A percentile compares a stretch with the other conserved stretches of the same genome.
Conservation (phyloP, 2,329 filamentous ascomycete genomes). For the Cytospora mali region DNA sequence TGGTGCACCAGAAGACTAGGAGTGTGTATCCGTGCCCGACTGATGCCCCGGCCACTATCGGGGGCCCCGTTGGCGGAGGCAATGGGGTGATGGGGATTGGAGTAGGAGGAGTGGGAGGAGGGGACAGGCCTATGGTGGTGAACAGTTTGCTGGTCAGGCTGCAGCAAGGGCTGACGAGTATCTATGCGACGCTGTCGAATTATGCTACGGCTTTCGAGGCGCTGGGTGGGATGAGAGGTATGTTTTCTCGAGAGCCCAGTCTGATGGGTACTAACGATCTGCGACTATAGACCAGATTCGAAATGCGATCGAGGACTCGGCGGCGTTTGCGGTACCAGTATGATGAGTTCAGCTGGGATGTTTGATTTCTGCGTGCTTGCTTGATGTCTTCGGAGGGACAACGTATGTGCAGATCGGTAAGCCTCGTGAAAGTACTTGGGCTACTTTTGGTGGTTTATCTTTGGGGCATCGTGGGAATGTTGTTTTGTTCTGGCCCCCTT, state of each 20-base stretch:
- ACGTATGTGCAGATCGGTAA: no score
- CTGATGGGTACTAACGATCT: neutral
- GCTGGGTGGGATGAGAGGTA: constrained; percentile 49
- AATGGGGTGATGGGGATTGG: neutral
- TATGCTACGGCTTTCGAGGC: constrained; percentile 49
- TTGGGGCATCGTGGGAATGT: no score
- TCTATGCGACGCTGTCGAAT: constrained; percentile 46
- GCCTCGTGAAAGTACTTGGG: no score
- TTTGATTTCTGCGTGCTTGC: neutral
- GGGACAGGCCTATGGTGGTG: constrained; percentile 28
- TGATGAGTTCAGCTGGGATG: neutral
- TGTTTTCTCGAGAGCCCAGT: constrained; percentile 11
- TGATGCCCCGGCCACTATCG: neutral
- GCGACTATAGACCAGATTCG: constrained; percentile 33
- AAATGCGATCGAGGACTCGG: constrained; percentile 32
- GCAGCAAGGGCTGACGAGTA: constrained; percentile 46
- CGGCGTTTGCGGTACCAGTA: constrained; percentile 26
- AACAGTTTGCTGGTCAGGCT: constrained; percentile 43
- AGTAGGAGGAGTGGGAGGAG: neutral
- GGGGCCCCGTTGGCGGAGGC: neutral
- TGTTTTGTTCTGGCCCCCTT: no score
- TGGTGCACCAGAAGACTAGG: constrained; percentile 46
- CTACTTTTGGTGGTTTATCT: no score
- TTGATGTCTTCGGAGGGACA: neutral
- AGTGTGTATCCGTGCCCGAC: constrained; percentile 37